Conservation (phyloP, 176 grass and related monocot genomes). For the Puccinellia tenuiflora region DNA sequence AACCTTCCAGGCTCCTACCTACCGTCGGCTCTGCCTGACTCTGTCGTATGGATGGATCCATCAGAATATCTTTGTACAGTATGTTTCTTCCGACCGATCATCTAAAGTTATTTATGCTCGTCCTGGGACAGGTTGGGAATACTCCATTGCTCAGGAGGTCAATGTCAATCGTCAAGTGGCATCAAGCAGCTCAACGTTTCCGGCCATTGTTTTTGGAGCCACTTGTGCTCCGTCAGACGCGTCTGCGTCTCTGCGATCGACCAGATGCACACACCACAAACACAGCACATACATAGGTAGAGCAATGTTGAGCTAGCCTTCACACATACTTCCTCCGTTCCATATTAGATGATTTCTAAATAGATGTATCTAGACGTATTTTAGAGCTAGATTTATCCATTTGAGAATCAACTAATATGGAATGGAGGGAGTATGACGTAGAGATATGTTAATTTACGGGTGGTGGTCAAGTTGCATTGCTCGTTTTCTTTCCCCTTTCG, state of each 20-base stretch:
- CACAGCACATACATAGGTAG: not conserved
- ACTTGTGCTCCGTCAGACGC: constrained; percentile 24
- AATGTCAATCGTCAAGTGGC: constrained; percentile 23
- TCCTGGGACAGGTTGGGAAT: not conserved
- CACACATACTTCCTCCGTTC: too few relatives aligned
- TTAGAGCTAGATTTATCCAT: too few relatives aligned
- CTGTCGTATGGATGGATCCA: not conserved
- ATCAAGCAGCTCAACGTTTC: constrained; percentile 17
- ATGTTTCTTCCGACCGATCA: not conserved
- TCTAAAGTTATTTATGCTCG: not conserved
- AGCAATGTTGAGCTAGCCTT: not conserved
- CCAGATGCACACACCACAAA: not conserved
- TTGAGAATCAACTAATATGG: too few relatives aligned
- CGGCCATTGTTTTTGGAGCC: constrained; percentile 28
- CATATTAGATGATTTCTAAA: too few relatives aligned
- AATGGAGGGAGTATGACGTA: too few relatives aligned
- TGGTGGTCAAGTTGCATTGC: not conserved
- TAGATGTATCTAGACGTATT: too few relatives aligned
- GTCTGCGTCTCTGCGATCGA: not conserved
- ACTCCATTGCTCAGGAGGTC: constrained; percentile 11
- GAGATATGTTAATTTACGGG: not conserved
- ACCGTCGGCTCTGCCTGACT: not conserved
- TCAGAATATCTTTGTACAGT: not conserved
- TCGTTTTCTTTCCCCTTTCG: constrained; percentile 16
- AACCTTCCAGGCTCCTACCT: constrained; percentile 26